Conservation (phyloP, 768 basidiomycete species). For the Russula sp. region DNA sequence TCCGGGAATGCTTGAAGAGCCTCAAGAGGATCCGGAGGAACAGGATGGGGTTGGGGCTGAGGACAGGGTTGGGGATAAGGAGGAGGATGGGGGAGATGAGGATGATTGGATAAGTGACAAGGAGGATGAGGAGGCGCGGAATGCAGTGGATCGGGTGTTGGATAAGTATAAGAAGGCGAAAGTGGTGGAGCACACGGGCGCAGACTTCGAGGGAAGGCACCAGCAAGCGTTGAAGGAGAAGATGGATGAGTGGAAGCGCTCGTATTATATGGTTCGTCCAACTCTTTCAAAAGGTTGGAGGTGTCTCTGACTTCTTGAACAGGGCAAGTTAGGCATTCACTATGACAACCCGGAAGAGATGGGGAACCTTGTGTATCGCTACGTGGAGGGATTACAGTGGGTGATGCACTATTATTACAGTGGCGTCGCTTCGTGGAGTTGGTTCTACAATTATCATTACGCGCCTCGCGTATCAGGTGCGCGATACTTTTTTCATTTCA, state of each 20-base stretch:
- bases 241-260: slow-evolving; percentile 35
- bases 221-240: slow-evolving; percentile 37
- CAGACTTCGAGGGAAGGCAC: slow-evolving; percentile 73
- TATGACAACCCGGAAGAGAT: slow-evolving; percentile 64
- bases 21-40: slow-evolving; percentile 32
- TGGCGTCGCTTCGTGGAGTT: slow-evolving; percentile 95
- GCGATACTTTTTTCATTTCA: slow-evolving; percentile 20
- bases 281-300: background rate
- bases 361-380: slow-evolving; percentile 66
- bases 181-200: slow-evolving; percentile 63
- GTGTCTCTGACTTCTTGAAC: slow-evolving; percentile 20
- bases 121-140: slow-evolving; percentile 64
- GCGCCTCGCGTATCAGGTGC: slow-evolving; percentile 92
- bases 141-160: slow-evolving; percentile 77
- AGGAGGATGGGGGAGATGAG: slow-evolving; percentile 33
- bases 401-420: slow-evolving; percentile 99
- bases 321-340: slow-evolving; percentile 86
- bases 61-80: background rate
- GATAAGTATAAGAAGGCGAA: slow-evolving; percentile 85
- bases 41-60: slow-evolving; percentile 28
- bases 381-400: slow-evolving; percentile 96
- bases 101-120: slow-evolving; percentile 43
- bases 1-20: slow-evolving; percentile 40
- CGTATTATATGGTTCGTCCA: slow-evolving; percentile 72
- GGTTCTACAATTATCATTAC: slow-evolving; percentile 99